These are phyloP conservation scores for Amniculicola lignicola DNA, from an alignment of 495 filamentous ascomycete genomes.

Conservation along the genomic window DNA sequence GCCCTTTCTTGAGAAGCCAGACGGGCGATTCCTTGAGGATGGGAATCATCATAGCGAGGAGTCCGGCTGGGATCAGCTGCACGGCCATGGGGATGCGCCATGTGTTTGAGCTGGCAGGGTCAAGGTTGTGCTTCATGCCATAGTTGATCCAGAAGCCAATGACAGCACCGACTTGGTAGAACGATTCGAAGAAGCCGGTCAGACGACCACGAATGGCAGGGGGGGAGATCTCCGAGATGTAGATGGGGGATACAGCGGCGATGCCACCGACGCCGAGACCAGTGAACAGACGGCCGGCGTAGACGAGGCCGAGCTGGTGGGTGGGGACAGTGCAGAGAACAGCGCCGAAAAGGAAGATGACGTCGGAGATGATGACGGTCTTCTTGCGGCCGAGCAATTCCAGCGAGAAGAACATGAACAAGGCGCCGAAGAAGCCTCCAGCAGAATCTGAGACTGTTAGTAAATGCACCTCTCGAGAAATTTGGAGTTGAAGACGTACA, in stretches of 20 bases:
- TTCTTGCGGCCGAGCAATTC: conserved; percentile 37
- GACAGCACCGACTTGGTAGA: conserved; percentile 37
- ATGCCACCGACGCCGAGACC: conserved; percentile 36
- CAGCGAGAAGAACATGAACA: conserved; percentile 41
- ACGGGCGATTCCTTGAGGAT: conserved; percentile 28
- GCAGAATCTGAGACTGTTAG: conserved; percentile 27
- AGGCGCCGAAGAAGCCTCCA: conserved; percentile 37
- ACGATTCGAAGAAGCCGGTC: conserved; percentile 37
- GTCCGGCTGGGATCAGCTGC: conserved; percentile 34
- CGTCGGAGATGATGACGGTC: conserved; percentile 34
- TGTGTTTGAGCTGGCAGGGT: conserved; percentile 5
- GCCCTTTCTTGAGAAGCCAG: conserved; percentile 28
- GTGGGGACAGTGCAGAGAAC: conserved; percentile 33
- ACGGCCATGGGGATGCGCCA: conserved; percentile 37
- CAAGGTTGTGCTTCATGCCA: conserved; percentile 33
- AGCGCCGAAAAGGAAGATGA: conserved; percentile 35
- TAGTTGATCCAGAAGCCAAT: conserved; percentile 41
- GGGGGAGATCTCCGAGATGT: conserved; percentile 36
- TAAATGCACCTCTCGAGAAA: neutral
- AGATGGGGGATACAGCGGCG: conserved; percentile 35
- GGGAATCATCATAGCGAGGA: conserved; percentile 29
- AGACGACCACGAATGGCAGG: conserved; percentile 37
- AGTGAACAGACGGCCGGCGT: conserved; percentile 38
- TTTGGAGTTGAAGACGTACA: conserved; percentile 8
- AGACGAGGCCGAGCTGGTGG: conserved; percentile 27